A percentile compares a stretch with the other conserved stretches of the same genome.
phyloP scores from a whole-genome alignment of 345 rosid genomes.

The Geranium rotundifolium region DNA sequence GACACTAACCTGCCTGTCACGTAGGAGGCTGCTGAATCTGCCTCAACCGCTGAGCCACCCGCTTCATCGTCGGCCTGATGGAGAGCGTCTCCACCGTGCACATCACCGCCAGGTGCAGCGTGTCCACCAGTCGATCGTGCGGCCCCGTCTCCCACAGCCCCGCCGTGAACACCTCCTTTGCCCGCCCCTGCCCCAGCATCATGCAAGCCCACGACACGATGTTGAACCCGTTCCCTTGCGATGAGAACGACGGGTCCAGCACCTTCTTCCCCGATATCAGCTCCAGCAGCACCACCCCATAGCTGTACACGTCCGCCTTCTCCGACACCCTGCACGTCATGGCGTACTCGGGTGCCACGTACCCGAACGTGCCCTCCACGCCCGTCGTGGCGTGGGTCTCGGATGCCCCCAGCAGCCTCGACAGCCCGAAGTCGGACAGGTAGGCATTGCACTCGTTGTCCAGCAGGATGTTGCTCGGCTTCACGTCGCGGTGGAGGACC shows the following conservation, averaged over 20 bases:
- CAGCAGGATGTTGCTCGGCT: constrained; percentile 7
- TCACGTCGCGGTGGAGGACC: constrained; percentile 30
- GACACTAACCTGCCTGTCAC: too few relatives aligned
- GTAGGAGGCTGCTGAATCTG: constrained; percentile 12
- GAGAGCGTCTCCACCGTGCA: constrained; percentile 20
- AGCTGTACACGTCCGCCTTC: constrained; percentile 30
- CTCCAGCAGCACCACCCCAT: constrained; percentile 33
- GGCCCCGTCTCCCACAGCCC: constrained; percentile 25
- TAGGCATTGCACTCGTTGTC: constrained; percentile 26
- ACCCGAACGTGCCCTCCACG: constrained; percentile 20
- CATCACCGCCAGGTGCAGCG: constrained; percentile 23
- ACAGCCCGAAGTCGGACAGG: constrained; percentile 26
- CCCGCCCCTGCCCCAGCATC: constrained; percentile 21
- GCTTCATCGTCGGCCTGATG: constrained; percentile 25
- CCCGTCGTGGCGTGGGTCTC: constrained; percentile 29
- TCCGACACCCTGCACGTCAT: constrained; percentile 27
- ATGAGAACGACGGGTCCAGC: constrained; percentile 28
- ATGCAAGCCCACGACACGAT: constrained; percentile 29
- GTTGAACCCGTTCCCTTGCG: constrained; percentile 24
- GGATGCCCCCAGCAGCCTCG: constrained; percentile 27
- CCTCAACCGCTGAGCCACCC: constrained; percentile 19
- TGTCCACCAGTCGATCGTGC: constrained; percentile 16
- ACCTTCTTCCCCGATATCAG: constrained; percentile 25
- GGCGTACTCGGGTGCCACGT: constrained; percentile 14
- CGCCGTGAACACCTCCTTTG: constrained; percentile 21